Evolutionary conservation across 345 rosid genomes (phyloP), one percentile per base, ranked within the genome.

Genomic region (Geranium brycei): DNA sequence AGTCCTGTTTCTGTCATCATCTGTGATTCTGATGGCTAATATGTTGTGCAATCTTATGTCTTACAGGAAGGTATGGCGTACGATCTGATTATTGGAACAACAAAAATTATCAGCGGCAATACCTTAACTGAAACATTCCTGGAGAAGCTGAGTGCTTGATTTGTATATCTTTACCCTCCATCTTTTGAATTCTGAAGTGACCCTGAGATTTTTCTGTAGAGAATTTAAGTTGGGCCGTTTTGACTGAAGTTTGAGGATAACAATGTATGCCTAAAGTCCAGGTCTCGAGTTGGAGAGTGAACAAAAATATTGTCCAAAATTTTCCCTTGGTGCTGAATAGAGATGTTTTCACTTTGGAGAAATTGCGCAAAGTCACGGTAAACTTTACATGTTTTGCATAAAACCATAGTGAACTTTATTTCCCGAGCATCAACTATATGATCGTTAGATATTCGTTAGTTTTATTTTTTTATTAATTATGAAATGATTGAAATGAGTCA

Each of bases 61-160:
- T 60, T 53, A 61, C 91, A 95, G 97, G 96, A 95, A 83, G 96
- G 95, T 53, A 91, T 91, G 99, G 95, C 95, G 16, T 91, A 88
- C 72, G 97, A 88, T 77, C 10, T 91, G 70, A 83, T 95, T 15
- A 76, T 91, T 55, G 96, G 84, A 51, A 88, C 99, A 30, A 91
- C 99, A 18, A 91, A 88, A 63, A 84, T 95, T 28, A 38, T 88
- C 71, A 85, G 75, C 18, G 99, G 99, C 41, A 76, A 82, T 58
- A 67, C 87, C 47, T 69, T 95, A 72, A 77, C 71, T 6, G 91
- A 88, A 72, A 75, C 92, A 16, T 88, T 77, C 77, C 59, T 80
- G 72, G 89, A 84, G 66, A 83, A 77, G 32, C 60, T 74, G 57
- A 81, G 79, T 66, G 53, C 53, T 47, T 47, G 53, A 47, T 13